These are phyloP conservation scores for Alternaria burnsii DNA, from an alignment of 2,329 filamentous ascomycete genomes.

Conservation along the genomic window DNA sequence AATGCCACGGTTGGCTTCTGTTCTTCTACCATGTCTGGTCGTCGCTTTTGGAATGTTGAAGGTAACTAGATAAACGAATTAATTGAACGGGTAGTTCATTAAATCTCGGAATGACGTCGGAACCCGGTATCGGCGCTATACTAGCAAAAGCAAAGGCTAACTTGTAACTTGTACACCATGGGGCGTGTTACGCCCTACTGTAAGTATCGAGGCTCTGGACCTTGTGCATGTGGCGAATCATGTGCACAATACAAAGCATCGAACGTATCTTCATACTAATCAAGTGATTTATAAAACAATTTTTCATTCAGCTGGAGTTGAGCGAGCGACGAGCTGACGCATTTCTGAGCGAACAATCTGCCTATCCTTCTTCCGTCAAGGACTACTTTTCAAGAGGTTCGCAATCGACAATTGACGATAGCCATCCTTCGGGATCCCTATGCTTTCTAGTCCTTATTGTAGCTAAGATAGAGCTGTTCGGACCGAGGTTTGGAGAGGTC, in stretches of 20 bases:
- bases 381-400: conserved; percentile 33
- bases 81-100: not conserved
- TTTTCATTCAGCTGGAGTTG: conserved; percentile 35
- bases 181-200: conserved; percentile 1
- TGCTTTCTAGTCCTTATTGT: conserved; percentile 20
- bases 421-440: conserved; percentile 30
- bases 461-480: conserved; percentile 28
- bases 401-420: conserved; percentile 40
- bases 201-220: not conserved
- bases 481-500: conserved; percentile 25
- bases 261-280: not conserved
- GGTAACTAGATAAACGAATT: not conserved
- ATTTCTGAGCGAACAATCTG: conserved; percentile 34
- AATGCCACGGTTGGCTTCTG: conserved; percentile 59
- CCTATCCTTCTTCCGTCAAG: conserved; percentile 32
- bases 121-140: conserved; percentile 18
- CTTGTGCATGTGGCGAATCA: not conserved
- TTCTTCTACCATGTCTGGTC: conserved; percentile 22
- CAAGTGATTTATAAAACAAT: not conserved
- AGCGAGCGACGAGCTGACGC: conserved; percentile 43
- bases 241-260: not conserved
- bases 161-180: conserved; percentile 1
- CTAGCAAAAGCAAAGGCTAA: conserved; percentile 1
- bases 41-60: not conserved
- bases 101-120: conserved; percentile 16